phyloP scores from a whole-genome alignment of 805 yeast species.

The Phaffomyces thermotolerans region DNA sequence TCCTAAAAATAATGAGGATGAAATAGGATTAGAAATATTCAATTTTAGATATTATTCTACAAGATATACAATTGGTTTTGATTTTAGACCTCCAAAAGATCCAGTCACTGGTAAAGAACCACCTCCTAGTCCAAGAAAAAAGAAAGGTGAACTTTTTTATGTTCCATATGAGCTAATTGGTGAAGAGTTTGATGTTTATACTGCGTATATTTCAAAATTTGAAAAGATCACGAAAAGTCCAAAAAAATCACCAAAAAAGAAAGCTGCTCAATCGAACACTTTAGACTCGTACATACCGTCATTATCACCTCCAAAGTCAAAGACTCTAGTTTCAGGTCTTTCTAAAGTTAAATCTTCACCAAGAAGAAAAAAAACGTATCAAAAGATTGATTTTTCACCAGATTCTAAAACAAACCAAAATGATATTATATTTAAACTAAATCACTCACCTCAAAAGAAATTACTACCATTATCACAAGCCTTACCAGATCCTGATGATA shows the following conservation, averaged over 20 bases:
- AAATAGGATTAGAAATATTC: not conserved
- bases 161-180: conserved; percentile 5
- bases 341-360: not conserved
- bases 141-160: conserved; percentile 9
- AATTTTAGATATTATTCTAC: conserved; percentile 1
- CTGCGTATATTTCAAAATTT: not conserved
- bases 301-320: not conserved
- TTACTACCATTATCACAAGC: not conserved
- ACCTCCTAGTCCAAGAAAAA: conserved; percentile 3
- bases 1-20: not conserved
- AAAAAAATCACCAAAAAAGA: not conserved
- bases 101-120: not conserved
- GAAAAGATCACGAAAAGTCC: not conserved
- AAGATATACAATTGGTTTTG: conserved; percentile 1
- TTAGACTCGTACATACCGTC: not conserved
- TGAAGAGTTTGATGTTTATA: not conserved
- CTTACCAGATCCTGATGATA: not conserved
- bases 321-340: not conserved
- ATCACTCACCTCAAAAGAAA: conserved; percentile 2
- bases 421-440: not conserved
- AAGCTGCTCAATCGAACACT: not conserved
- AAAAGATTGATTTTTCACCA: not conserved
- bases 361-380: not conserved
- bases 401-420: not conserved
- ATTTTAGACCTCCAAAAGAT: conserved; percentile 1